Evolutionary conservation across 192 early-diverging fungal genomes (phyloP).

Genomic region (Coemansia sp.): DNA sequence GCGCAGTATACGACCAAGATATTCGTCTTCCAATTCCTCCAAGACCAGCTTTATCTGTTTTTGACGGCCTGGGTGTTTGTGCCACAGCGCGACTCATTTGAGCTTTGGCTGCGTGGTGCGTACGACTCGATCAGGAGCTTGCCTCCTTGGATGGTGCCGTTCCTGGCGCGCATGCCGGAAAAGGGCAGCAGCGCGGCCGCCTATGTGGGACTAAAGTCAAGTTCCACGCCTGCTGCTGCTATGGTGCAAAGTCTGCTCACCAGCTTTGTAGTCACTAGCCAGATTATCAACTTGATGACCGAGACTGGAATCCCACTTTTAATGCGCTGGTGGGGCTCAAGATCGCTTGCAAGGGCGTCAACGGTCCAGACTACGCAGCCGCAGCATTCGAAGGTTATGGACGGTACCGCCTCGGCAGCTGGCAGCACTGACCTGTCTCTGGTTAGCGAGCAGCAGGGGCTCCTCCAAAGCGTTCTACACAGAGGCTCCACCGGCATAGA

Average conservation of each 20-base stretch:
- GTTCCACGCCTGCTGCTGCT: conserved; percentile 43
- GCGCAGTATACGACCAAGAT: conserved; percentile 79
- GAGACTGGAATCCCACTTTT: conserved; percentile 78
- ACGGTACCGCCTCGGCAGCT: background rate
- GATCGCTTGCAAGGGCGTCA: conserved; percentile 15
- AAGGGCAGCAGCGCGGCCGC: background rate
- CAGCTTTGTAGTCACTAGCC: conserved; percentile 84
- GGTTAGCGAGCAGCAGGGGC: background rate
- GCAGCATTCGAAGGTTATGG: background rate
- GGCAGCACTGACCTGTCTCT: background rate
- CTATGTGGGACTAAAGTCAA: conserved; percentile 31
- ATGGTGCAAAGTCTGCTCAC: conserved; percentile 59
- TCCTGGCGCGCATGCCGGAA: conserved; percentile 8
- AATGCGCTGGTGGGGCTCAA: conserved; percentile 50
- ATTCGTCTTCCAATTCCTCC: conserved; percentile 84
- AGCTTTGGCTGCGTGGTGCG: conserved; percentile 49
- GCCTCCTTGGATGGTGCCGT: conserved; percentile 24
- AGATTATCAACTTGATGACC: conserved; percentile 73
- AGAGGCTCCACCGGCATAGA: conserved; percentile 21
- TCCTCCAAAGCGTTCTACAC: background rate
- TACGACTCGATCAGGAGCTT: conserved; percentile 22
- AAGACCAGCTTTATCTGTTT: conserved; percentile 82
- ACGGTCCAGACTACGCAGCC: background rate
- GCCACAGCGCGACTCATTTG: conserved; percentile 74
- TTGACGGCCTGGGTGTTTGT: conserved; percentile 89